Evolutionary conservation across 2,329 filamentous ascomycete species (phyloP).

Genomic region (Aspergillus fijiensis): DNA sequence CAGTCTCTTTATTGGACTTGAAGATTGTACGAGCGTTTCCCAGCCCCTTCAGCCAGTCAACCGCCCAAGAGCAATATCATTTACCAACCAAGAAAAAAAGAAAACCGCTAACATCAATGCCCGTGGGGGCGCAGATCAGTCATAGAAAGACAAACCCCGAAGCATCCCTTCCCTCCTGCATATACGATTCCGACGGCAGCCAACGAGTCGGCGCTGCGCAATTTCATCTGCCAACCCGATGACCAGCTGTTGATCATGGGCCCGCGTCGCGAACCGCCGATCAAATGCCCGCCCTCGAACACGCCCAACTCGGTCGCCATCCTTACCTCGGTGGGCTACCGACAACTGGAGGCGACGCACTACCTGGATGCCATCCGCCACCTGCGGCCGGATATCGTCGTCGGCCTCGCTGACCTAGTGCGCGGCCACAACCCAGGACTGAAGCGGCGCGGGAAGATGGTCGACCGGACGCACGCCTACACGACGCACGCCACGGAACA

Average conservation of each 20-base stretch:
- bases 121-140: conserved; percentile 50
- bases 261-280: conserved; percentile 73
- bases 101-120: conserved; percentile 31
- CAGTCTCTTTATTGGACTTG: conserved; percentile 77
- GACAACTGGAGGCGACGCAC: conserved; percentile 64
- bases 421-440: conserved; percentile 58
- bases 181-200: conserved; percentile 49
- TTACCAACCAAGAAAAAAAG: too few species aligned
- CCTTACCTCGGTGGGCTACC: conserved; percentile 84
- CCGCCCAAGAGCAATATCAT: background rate
- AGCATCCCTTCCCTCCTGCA: conserved; percentile 47
- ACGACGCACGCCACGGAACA: conserved; percentile 64
- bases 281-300: conserved; percentile 68
- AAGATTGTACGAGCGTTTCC: conserved; percentile 72
- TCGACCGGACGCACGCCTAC: conserved; percentile 82
- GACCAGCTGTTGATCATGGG: conserved; percentile 69
- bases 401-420: conserved; percentile 74
- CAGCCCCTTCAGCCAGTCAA: background rate
- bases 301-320: conserved; percentile 70
- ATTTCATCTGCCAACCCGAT: conserved; percentile 71
- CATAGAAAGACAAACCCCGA: conserved; percentile 55
- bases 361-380: conserved; percentile 65
- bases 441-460: conserved; percentile 80
- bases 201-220: conserved; percentile 62
- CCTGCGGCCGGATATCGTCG: conserved; percentile 76